Evolutionary conservation across 805 yeast genomes (phyloP).

Genomic region (Candida berthetii): DNA sequence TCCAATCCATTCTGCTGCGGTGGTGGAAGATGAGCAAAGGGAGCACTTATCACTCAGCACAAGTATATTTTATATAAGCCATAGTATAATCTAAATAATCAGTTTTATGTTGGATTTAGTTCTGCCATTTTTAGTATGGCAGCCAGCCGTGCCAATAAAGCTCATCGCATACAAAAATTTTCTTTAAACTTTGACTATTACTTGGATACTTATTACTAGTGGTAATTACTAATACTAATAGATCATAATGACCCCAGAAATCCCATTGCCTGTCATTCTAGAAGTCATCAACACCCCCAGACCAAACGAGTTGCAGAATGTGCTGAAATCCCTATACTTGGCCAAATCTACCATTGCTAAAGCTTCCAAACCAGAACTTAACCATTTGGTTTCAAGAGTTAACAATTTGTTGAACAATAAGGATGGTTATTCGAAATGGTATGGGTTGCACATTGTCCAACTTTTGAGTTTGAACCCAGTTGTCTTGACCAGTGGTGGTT

Average conservation of each 20-base stretch:
- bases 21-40: too few species aligned
- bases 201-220: too few species aligned
- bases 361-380: slow-evolving; percentile 44
- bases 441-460: slow-evolving; percentile 27
- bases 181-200: too few species aligned
- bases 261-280: slow-evolving; percentile 17
- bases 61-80: too few species aligned
- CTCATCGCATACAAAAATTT: not conserved
- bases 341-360: slow-evolving; percentile 24
- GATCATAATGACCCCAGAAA: slow-evolving; percentile 10
- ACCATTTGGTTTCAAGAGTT: slow-evolving; percentile 38
- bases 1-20: too few species aligned
- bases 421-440: slow-evolving; percentile 26
- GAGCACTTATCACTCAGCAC: too few species aligned
- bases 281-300: slow-evolving; percentile 13
- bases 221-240: too few species aligned
- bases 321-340: slow-evolving; percentile 15
- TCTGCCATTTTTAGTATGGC: too few species aligned
- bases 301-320: slow-evolving; percentile 12
- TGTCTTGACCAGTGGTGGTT: slow-evolving; percentile 29
- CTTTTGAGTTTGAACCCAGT: slow-evolving; percentile 17
- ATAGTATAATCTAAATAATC: too few species aligned
- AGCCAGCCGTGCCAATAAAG: too few species aligned
- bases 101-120: too few species aligned
- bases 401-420: slow-evolving; percentile 26